These are phyloP conservation scores for Cryptococcus sp. DNA, from an alignment of 1,284 basidiomycete genomes.

Conservation along the genomic window DNA sequence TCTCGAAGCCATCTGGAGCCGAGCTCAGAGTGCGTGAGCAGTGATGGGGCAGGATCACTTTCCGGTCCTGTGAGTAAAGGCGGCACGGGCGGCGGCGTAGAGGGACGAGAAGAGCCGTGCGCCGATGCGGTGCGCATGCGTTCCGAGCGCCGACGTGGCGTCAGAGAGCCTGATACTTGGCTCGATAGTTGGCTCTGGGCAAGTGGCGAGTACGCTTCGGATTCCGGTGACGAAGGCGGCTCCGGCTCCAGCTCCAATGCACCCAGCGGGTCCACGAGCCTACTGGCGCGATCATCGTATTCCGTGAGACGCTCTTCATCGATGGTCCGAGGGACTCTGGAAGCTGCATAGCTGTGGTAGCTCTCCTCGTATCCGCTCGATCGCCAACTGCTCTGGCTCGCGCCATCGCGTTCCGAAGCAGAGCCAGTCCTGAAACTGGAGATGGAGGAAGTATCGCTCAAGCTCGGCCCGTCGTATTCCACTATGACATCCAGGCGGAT, in stretches of 20 bases:
- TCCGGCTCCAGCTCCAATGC: not conserved
- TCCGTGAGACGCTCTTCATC: slow-evolving; percentile 9
- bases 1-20: slow-evolving; percentile 79
- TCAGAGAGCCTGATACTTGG: slow-evolving; percentile 5
- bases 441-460: slow-evolving; percentile 81
- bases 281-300: slow-evolving; percentile 5
- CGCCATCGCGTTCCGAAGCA: slow-evolving; percentile 12
- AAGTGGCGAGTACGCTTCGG: too few relatives aligned
- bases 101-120: not conserved
- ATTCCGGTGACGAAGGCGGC: not conserved
- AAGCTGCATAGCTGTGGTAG: not conserved
- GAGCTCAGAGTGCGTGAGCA: slow-evolving; percentile 57
- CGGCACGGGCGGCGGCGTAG: not conserved
- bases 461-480: slow-evolving; percentile 85
- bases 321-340: slow-evolving; percentile 3
- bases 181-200: not conserved
- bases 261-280: not conserved
- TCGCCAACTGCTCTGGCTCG: slow-evolving; percentile 27
- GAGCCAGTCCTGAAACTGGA: slow-evolving; percentile 57
- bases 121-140: not conserved
- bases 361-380: slow-evolving; percentile 21
- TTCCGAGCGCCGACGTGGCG: slow-evolving; percentile 11
- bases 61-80: slow-evolving; percentile 28
- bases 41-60: slow-evolving; percentile 33
- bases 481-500: slow-evolving; percentile 72